A percentile compares a stretch with the other conserved stretches of the same genome.
These are phyloP conservation scores for Sequoia sempervirens DNA, from an alignment of 75 land plant genomes.

Conservation along the genomic window DNA sequence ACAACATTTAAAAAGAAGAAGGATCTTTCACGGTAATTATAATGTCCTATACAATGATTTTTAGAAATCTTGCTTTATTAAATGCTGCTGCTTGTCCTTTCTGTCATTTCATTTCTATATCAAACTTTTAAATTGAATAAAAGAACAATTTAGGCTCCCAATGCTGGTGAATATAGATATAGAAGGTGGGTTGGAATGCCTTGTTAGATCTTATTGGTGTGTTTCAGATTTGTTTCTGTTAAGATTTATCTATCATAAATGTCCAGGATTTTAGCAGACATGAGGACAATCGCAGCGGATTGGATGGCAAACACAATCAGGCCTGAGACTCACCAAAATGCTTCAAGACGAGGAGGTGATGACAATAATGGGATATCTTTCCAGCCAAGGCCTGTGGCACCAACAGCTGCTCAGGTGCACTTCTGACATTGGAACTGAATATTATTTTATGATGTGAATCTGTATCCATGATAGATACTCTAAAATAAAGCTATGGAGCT, in stretches of 20 bases:
- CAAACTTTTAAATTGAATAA: not conserved
- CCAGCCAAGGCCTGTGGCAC: constrained; percentile 86
- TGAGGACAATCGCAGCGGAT: constrained; percentile 95
- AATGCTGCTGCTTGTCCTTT: not conserved
- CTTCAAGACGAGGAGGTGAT: constrained; percentile 49
- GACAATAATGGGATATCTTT: constrained; percentile 60
- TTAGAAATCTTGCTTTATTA: not conserved
- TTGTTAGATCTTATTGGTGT: not conserved
- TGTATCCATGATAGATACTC: not conserved
- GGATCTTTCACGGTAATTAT: constrained; percentile 64
- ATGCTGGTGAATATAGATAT: not conserved
- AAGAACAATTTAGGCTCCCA: not conserved
- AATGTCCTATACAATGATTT: not conserved
- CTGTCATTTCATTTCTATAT: not conserved
- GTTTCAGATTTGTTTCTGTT: not conserved
- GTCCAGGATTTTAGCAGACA: constrained; percentile 88
- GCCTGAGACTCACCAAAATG: constrained; percentile 43
- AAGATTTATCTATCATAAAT: not conserved
- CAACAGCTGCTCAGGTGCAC: constrained; percentile 91
- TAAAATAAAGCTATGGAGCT: not conserved
- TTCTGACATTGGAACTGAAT: constrained; percentile 3
- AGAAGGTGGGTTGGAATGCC: not conserved
- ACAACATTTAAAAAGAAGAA: constrained; percentile 88
- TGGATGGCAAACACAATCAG: constrained; percentile 93
- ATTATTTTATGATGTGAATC: not conserved